Base-by-base conservation (phyloP, 768 basidiomycete species). In the Xerocomellus amylosporus region DNA sequence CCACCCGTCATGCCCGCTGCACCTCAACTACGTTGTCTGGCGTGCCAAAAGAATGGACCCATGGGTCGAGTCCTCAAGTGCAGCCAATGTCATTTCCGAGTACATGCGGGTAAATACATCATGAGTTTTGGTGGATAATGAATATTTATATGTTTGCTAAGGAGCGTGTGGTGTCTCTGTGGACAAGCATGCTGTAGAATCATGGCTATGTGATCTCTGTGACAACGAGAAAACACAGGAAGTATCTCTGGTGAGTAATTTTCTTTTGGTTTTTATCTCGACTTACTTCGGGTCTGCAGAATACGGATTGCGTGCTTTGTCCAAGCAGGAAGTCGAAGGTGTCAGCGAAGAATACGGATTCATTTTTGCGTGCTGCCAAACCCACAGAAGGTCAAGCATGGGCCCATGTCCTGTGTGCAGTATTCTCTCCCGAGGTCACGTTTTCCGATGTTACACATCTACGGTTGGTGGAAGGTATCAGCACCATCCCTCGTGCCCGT, bases 301-400 rank as follows among this genome's bases (percentile, higher is more conserved):
- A 85, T 60, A 75, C 85, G n/a, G 84, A 87, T 52, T 97, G 94
- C 68, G 75, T 95, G 3, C 77, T 97, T 17, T 97, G 94, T 69
- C 91, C 93, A 8, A 80, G 83, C 19, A 58, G 44, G 41, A 72
- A 56, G 46, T 62, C 56, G 8, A 62, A 54, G 65, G 65, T 70
- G 6, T 70, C 75, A 28, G 73, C 75, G 48, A 79, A 82, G 38
- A 74, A 82, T 5, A 62, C 81, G 5, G 83, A 87, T 62, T 79
- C 78, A 30, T 95, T 79, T 66, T 73, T 94, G 53, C 80, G 91
- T 51, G 83, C 85, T 39, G 85, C 83, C 66, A 96, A 95, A 65
- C 91, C 91, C 8, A 96, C 94, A 0, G 94, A 97, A 74, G 91
- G 92, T 10, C 88, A 92, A 69, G 87, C 88, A 52, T 97, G 94